Percentiles rank a stretch among this genome's conserved stretches.
Conservation (phyloP, 257 asterid genomes). For the Lycium barbarum region DNA sequence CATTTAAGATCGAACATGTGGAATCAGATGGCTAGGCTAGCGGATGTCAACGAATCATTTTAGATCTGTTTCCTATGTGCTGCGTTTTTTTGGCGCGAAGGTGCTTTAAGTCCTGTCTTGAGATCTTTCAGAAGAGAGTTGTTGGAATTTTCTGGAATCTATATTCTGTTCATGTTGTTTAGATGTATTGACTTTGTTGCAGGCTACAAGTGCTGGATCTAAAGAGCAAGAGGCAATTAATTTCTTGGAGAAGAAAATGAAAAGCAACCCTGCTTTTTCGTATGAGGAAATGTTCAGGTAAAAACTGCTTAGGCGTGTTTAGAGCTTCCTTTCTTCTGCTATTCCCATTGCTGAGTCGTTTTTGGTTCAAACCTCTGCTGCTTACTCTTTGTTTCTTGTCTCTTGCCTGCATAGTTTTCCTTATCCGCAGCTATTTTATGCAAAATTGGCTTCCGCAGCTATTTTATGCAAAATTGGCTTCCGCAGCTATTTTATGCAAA, state of each 20-base stretch:
- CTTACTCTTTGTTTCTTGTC: not conserved
- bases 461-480: not conserved
- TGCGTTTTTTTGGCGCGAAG: not conserved
- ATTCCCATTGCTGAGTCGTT: no score
- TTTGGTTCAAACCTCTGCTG: not conserved
- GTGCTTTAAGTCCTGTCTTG: no score
- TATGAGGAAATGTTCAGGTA: slow-evolving; percentile 94
- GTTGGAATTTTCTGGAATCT: no score
- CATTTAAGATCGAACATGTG: no score
- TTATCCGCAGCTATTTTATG: not conserved
- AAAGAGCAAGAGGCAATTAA: slow-evolving; percentile 97
- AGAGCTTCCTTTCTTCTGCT: no score
- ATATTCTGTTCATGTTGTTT: no score
- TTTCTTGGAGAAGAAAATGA: slow-evolving; percentile 94
- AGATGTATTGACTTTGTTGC: slow-evolving; percentile 15
- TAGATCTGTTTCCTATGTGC: not conserved
- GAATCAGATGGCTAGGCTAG: not conserved
- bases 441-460: not conserved
- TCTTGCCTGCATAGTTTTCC: not conserved
- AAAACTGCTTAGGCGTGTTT: not conserved
- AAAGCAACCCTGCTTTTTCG: slow-evolving; percentile 82
- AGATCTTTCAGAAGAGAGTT: no score
- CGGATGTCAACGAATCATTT: not conserved
- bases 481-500: not conserved
- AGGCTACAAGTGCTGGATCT: slow-evolving; percentile 97